A percentile compares a stretch with the other conserved stretches of the same genome.
phyloP scores from a whole-genome alignment of 768 basidiomycete species.

The Termitomyces sp. region DNA sequence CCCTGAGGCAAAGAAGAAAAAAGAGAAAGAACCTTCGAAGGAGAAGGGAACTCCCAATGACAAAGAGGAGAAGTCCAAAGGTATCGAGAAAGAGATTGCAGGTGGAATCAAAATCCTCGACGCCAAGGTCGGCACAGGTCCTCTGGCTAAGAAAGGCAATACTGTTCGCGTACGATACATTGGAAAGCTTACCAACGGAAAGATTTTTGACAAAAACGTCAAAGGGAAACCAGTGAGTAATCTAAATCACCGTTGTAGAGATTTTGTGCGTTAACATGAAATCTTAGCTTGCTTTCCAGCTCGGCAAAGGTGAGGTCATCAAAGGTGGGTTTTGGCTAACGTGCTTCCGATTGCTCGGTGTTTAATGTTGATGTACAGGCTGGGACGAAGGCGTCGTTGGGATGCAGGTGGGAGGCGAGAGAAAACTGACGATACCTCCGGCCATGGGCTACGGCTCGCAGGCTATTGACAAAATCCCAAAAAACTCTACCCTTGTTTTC shows the following conservation, averaged over 20 bases:
- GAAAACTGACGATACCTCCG: conserved; percentile 73
- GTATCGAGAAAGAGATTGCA: conserved; percentile 45
- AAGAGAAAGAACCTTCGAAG: conserved; percentile 26
- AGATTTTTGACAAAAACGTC: conserved; percentile 75
- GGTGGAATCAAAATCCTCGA: conserved; percentile 80
- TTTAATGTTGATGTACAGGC: conserved; percentile 35
- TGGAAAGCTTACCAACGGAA: conserved; percentile 80
- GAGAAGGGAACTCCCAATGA: conserved; percentile 32
- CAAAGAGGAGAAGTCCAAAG: conserved; percentile 23
- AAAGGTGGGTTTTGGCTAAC: conserved; percentile 50
- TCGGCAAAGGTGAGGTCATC: conserved; percentile 91
- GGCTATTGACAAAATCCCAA: conserved; percentile 57
- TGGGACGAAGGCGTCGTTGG: conserved; percentile 94
- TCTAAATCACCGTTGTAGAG: neutral
- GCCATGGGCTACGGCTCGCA: conserved; percentile 71
- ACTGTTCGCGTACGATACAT: conserved; percentile 87
- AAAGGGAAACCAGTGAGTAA: conserved; percentile 80
- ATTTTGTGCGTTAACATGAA: conserved; percentile 4
- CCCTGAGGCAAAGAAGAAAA: conserved; percentile 31
- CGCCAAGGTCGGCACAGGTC: conserved; percentile 76
- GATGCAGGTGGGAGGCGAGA: conserved; percentile 90
- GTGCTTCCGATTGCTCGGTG: neutral
- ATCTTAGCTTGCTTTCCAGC: conserved; percentile 65
- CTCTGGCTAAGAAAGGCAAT: conserved; percentile 82
- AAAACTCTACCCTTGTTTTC: conserved; percentile 79